Evolutionary conservation across 129 eudicot species (phyloP), one percentile per base, ranked within the genome.

Genomic region (Lactuca sativa): DNA sequence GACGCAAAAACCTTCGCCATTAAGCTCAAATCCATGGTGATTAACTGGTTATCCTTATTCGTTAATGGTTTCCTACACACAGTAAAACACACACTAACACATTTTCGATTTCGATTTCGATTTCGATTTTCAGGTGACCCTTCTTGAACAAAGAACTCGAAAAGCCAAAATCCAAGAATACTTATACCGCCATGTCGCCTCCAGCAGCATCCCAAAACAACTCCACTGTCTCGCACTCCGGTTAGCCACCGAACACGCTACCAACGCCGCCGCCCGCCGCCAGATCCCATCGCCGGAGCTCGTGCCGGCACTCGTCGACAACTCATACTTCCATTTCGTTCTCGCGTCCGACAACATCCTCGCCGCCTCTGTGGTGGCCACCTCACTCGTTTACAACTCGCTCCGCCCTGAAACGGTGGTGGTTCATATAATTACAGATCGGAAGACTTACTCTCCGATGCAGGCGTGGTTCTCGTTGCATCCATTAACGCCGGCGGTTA

Each of bases 391-490:
- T 53, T 83, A 53, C 40, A 93, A 87, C 76, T 85, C 99, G 2
- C 71, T 93, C 59, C 92, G 60, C 18, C 97, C 96, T 25, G 84
- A 87, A 10, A 85, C 72, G 61, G 85, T 86, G 38, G 99, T 93
- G 52, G 71, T 93, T 2, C 99, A 93, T 43, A 74, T 93, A 63
- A 90, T 93, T 17, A 89, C 97, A 2, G 99, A 93, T 32, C 74
- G 85, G 65, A 93, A 93, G 79, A 93, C 95, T 1, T 90, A 81
- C 71, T 70, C 87, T 9, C 95, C 97, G 12, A 90, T 93, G 99
- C 99, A 90, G 63, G 97, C 95, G 6, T 93, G 99, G 99, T 93
- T 93, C 66, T 89, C 97, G 0, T 79, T 93, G 68, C 97, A 90
- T 67, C 86, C 87, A 48, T 59, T 89, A 76, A 70, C 90, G 47